These are phyloP conservation scores for Adansonia grandidieri DNA, from an alignment of 441 rosid genomes.

Conservation along the genomic window DNA sequence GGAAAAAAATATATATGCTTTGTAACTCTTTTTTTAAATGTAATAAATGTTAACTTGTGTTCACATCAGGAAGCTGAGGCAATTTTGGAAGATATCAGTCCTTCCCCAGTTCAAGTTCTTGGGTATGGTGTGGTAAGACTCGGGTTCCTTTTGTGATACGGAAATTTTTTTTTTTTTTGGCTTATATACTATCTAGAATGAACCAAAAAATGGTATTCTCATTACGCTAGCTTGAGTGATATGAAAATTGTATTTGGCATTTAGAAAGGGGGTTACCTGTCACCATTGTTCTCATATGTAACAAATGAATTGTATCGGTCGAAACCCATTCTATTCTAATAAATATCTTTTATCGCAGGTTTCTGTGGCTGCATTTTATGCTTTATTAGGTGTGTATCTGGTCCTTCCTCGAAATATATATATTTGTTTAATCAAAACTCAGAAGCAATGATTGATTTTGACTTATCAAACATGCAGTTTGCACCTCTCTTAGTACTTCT, in stretches of 20 bases:
- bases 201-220: not conserved
- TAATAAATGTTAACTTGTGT: constrained; percentile 29
- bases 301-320: not conserved
- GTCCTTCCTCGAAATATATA: not conserved
- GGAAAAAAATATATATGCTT: not conserved
- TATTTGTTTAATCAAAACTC: not conserved
- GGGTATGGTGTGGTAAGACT: constrained; percentile 83
- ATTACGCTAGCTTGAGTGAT: not conserved
- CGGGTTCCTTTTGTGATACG: not conserved
- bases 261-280: not conserved
- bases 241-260: not conserved
- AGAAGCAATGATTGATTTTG: not conserved
- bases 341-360: constrained; percentile 56
- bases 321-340: constrained; percentile 16
- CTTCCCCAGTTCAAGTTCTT: constrained; percentile 76
- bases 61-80: constrained; percentile 89
- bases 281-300: not conserved
- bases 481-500: not conserved
- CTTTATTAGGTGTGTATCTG: constrained; percentile 57
- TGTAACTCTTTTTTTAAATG: not conserved
- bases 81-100: constrained; percentile 76
- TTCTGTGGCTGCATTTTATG: constrained; percentile 58
- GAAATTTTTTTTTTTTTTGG: too few relatives aligned
- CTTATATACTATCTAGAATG: not conserved
- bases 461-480: not conserved